A percentile compares a stretch with the other conserved stretches of the same genome.
These are phyloP conservation scores for Epichloe sp. DNA, from an alignment of 2,329 filamentous ascomycete species.

Conservation along the genomic window DNA sequence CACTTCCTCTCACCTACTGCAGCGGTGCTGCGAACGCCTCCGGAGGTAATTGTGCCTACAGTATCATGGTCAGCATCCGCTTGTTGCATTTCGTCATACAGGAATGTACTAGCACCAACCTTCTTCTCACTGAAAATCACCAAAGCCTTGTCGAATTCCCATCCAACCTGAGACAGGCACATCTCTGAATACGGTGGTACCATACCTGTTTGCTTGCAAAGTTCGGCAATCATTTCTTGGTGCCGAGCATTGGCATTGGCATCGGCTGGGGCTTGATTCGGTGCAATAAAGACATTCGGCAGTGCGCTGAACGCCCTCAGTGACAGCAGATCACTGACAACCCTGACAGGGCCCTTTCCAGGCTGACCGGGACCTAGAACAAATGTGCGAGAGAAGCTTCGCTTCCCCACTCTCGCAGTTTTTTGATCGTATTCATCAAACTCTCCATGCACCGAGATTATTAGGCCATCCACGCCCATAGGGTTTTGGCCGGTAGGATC, in stretches of 20 bases:
- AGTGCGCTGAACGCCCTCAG: conserved; percentile 51
- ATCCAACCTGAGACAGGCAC: conserved; percentile 67
- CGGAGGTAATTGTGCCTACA: conserved; percentile 13
- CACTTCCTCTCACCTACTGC: conserved; percentile 1
- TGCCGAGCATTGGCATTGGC: conserved; percentile 31
- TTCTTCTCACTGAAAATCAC: conserved; percentile 63
- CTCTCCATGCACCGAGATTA: conserved; percentile 70
- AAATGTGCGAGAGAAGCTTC: conserved; percentile 74
- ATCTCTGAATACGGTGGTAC: conserved; percentile 64
- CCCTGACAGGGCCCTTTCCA: conserved; percentile 50
- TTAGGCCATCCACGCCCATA: conserved; percentile 61
- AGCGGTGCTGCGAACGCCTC: conserved; percentile 13
- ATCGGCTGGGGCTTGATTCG: conserved; percentile 12
- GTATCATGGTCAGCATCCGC: neutral
- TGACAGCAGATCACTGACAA: conserved; percentile 68
- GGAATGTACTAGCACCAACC: conserved; percentile 30
- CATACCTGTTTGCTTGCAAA: conserved; percentile 70
- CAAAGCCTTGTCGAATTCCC: conserved; percentile 67
- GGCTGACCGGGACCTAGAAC: conserved; percentile 62
- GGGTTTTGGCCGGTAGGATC: conserved; percentile 53
- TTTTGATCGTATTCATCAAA: conserved; percentile 59
- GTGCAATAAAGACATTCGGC: conserved; percentile 26
- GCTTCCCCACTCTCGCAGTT: conserved; percentile 44
- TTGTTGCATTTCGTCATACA: neutral
- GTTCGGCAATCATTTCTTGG: conserved; percentile 59